Conservation (phyloP, 192 early-diverging fungal species). For the Backusella sp. region DNA sequence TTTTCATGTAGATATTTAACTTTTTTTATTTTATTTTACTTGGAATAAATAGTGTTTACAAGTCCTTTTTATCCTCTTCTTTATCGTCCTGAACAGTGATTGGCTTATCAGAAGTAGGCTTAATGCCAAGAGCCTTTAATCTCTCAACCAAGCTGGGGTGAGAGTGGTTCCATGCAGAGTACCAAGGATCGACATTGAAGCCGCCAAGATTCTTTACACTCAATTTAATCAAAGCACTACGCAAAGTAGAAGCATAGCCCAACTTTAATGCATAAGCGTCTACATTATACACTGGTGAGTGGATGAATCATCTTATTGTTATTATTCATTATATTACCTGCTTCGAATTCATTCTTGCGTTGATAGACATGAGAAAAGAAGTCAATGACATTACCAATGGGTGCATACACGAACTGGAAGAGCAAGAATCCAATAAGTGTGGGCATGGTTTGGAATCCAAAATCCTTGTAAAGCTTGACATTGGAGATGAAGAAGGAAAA, state of each 20-base stretch:
- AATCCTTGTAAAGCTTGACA: slow-evolving; percentile 74
- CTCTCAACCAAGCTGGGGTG: slow-evolving; percentile 93
- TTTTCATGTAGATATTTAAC: neutral
- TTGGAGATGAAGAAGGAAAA: slow-evolving; percentile 79
- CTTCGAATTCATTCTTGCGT: slow-evolving; percentile 89
- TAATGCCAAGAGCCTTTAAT: slow-evolving; percentile 55
- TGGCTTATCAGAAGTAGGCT: slow-evolving; percentile 26
- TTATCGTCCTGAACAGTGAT: neutral
- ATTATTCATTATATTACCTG: slow-evolving; percentile 38
- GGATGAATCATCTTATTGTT: too few relatives aligned
- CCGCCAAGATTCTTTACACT: slow-evolving; percentile 87
- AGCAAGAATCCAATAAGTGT: slow-evolving; percentile 88
- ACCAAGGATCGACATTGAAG: slow-evolving; percentile 83
- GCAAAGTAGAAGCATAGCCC: slow-evolving; percentile 72
- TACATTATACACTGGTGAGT: neutral
- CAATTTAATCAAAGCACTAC: slow-evolving; percentile 83
- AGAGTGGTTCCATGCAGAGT: slow-evolving; percentile 89
- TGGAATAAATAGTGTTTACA: neutral
- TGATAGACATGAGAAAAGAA: slow-evolving; percentile 82
- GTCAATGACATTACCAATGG: slow-evolving; percentile 70
- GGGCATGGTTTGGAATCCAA: slow-evolving; percentile 80
- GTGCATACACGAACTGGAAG: slow-evolving; percentile 85
- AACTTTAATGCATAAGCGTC: slow-evolving; percentile 87
- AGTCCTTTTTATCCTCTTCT: slow-evolving; percentile 3
- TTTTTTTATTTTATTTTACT: neutral